Conservation (phyloP, 1,139 yeast genomes). For the Eremothecium gossypii region DNA sequence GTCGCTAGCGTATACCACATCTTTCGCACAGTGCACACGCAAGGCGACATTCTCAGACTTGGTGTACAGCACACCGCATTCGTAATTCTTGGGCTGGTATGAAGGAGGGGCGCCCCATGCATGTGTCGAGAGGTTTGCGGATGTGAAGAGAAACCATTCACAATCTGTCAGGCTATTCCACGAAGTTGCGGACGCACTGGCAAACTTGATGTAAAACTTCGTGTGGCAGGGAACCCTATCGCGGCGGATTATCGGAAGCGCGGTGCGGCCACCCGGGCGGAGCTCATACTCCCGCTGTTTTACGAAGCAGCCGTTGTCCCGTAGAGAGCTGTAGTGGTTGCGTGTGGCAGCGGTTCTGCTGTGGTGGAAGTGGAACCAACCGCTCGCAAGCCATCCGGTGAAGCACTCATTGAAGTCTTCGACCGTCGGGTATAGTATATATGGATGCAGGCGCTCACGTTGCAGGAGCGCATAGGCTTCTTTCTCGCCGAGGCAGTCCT, state of each 20-base stretch:
- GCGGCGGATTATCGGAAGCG: constrained; percentile 20
- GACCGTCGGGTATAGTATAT: constrained; percentile 47
- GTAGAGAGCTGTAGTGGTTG: constrained; percentile 14
- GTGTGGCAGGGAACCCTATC: constrained; percentile 36
- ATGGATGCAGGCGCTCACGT: constrained; percentile 34
- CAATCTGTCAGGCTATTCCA: constrained; percentile 36
- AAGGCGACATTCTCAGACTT: constrained; percentile 25
- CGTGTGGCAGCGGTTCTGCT: constrained; percentile 18
- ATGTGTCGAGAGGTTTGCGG: constrained; percentile 55
- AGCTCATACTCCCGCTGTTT: constrained; percentile 1
- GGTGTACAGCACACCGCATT: constrained; percentile 46
- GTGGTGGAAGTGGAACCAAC: constrained; percentile 46
- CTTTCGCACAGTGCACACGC: constrained; percentile 34
- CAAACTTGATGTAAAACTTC: constrained; percentile 39
- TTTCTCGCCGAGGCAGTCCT: constrained; percentile 26
- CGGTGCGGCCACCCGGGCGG: neutral
- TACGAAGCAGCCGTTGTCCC: neutral
- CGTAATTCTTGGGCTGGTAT: constrained; percentile 34
- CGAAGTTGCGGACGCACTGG: constrained; percentile 28
- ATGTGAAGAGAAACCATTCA: constrained; percentile 53
- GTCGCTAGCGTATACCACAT: constrained; percentile 11
- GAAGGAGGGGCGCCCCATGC: constrained; percentile 51
- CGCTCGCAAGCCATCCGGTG: constrained; percentile 43
- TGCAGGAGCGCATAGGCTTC: constrained; percentile 4
- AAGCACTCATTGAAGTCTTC: constrained; percentile 39